Evolutionary conservation across 805 yeast species (phyloP), one percentile per base, ranked within the genome.

Genomic region (Metschnikowia baotianmanensis): DNA sequence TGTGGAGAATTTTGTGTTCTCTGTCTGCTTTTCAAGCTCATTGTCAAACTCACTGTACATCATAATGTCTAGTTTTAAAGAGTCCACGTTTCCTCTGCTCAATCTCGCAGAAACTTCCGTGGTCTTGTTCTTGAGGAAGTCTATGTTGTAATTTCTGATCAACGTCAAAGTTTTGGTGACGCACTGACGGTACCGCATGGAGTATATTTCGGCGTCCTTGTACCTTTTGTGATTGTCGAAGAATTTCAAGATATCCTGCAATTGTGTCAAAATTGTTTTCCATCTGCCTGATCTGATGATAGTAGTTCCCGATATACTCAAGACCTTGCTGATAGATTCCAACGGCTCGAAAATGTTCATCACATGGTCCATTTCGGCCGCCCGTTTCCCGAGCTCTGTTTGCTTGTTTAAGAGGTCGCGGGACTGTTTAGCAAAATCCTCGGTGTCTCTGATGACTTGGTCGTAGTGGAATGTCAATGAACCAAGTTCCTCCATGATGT

Each of bases 141-240:
- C 59, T 8, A 69, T 69, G 40, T 86, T 62, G 56, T 82, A 87
- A 53, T 82, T 86, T 47, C 83, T 75, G 12, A 88, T 77, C 44
- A 91, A 67, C 0, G 93, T 80, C 34, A 88, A 70, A 1, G 95
- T 82, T 43, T 96, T 74, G 1, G 90, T 80, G 74, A 88, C 71
- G 54, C 96, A 86, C 52, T 86, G 95, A 46, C 85, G 78, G 63
- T 86, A 87, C 43, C 90, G 75, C 47, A 80, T 77, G 34, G 73
- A 74, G 57, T 86, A 88, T 2, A 78, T 56, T 20, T 81, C 91
- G 9, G 77, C 67, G 39, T 89, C 96, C 55, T 77, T 80, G 54
- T 84, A 83, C 8, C 56, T 45, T 4, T 56, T 46, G 42, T 80
- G 80, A 3, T 65, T 62, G 7, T 71, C 67, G 5, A 82, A 70